Conservation (phyloP, 1,284 basidiomycete genomes). For the Phaffia rhodozyma region DNA sequence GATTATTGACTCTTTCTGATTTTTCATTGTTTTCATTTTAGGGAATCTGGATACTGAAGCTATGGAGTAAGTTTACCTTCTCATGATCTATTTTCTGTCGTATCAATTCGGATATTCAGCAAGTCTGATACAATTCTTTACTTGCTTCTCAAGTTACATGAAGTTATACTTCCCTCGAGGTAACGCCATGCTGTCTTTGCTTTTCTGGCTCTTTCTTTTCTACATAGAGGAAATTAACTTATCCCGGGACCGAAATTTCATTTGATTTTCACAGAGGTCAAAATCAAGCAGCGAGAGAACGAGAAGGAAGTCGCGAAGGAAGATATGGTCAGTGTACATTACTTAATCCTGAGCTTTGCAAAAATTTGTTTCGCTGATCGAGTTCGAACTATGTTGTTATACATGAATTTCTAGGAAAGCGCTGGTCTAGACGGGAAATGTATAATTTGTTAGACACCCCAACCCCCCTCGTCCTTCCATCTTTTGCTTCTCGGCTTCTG, state of each 20-base stretch:
- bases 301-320: slow-evolving; percentile 63
- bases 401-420: background rate
- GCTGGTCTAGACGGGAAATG: background rate
- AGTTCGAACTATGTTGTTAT: background rate
- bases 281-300: slow-evolving; percentile 62
- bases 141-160: background rate
- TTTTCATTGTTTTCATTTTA: slow-evolving; percentile 26
- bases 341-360: no score
- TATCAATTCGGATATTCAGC: background rate
- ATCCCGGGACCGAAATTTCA: slow-evolving; percentile 40
- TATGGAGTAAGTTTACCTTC: slow-evolving; percentile 38
- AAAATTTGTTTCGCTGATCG: background rate
- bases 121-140: background rate
- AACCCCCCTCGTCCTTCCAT: no score
- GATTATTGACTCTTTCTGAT: background rate
- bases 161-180: background rate
- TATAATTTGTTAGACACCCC: background rate
- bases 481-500: no score
- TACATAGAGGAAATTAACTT: slow-evolving; percentile 83
- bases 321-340: slow-evolving; percentile 21
- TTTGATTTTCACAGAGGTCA: slow-evolving; percentile 44
- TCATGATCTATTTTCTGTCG: background rate
- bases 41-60: slow-evolving; percentile 70
- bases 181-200: background rate
- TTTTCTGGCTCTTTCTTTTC: background rate